Evolutionary conservation across 495 filamentous ascomycete genomes (phyloP), one percentile per base, ranked within the genome.

Genomic region (Neurospora sp.): DNA sequence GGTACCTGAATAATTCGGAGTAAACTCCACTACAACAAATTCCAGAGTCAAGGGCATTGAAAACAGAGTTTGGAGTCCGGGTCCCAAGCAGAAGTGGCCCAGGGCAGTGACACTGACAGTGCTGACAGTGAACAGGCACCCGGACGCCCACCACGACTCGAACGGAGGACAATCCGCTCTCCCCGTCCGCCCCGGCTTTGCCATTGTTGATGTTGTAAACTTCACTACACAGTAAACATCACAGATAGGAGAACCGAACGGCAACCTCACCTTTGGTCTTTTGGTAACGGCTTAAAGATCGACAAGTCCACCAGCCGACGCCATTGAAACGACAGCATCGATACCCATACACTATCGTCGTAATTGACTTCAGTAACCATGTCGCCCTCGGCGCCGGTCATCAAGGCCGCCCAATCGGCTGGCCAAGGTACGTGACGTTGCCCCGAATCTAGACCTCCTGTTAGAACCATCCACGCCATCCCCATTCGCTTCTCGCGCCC

Each of bases 361-460:
- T 5, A 62, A 31, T 62, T 31, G 54, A 62, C 31, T 31, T 54
- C 23, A 72, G 72, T 40, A 70, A 75, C 74, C 74, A 81, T 81
- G 79, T 77, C 79, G 54, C 75, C 78, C 31, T 72, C 77, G n/a
- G 75, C 72, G 31, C 73, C 75, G 69, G 73, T 74, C 54, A 73
- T 72, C n/a, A 71, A 69, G 46, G 69, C 77, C 35, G 72, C 75
- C 78, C 75, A 76, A 76, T 77, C 76, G 76, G 73, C 75, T 73
- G 46, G 71, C 69, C 73, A 70, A 75, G 78, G 78, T 79, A 76
- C 62, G 77, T 73, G 20, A 62, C 54, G 54, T 62, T 62, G 54
- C 54, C 54, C 54, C 54, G 54, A 62, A 62, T 62, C 54, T 62
- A 12, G 54, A 31, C 20, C 48, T 62, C 54, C 54, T 31, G 20